Conservation (phyloP, 768 basidiomycete genomes). For the Calocybe indica region DNA sequence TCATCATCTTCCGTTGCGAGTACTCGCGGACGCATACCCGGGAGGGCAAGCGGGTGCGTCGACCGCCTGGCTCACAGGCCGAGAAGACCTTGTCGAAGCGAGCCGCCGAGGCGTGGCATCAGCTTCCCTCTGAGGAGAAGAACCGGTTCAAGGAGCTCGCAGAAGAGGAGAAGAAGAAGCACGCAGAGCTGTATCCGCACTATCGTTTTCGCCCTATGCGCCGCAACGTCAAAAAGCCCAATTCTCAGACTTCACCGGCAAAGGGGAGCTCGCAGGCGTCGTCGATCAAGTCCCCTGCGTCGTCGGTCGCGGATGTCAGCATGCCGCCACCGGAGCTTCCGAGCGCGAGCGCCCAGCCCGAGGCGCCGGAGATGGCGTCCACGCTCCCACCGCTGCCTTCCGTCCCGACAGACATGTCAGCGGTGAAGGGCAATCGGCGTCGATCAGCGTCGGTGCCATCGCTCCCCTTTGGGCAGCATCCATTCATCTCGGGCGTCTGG, state of each 20-base stretch:
- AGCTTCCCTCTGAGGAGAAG: slow-evolving; percentile 42
- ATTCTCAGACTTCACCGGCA: slow-evolving; percentile 14
- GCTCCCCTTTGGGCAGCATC: slow-evolving; percentile 11
- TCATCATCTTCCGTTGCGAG: slow-evolving; percentile 70
- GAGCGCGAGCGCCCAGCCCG: not conserved
- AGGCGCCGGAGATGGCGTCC: not conserved
- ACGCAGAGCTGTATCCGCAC: slow-evolving; percentile 50
- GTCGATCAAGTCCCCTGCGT: no score
- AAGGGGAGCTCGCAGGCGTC: not conserved
- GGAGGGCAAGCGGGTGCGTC: slow-evolving; percentile 28
- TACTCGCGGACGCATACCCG: slow-evolving; percentile 43
- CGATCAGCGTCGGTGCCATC: slow-evolving; percentile 27
- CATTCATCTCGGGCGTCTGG: slow-evolving; percentile 5
- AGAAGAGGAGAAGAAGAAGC: slow-evolving; percentile 48
- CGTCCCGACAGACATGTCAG: slow-evolving; percentile 10
- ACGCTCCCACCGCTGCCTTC: slow-evolving; percentile 1
- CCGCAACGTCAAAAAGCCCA: slow-evolving; percentile 23
- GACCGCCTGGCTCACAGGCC: slow-evolving; percentile 24
- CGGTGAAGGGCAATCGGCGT: slow-evolving; percentile 18
- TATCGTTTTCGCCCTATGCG: slow-evolving; percentile 61
- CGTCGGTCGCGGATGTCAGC: not conserved
- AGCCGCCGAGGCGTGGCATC: slow-evolving; percentile 71
- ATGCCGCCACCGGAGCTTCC: not conserved
- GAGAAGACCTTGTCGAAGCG: slow-evolving; percentile 69
- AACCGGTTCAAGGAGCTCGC: slow-evolving; percentile 48